These are phyloP conservation scores for Epichloe brachyelytri DNA, from an alignment of 2,329 filamentous ascomycete genomes.

Conservation along the genomic window DNA sequence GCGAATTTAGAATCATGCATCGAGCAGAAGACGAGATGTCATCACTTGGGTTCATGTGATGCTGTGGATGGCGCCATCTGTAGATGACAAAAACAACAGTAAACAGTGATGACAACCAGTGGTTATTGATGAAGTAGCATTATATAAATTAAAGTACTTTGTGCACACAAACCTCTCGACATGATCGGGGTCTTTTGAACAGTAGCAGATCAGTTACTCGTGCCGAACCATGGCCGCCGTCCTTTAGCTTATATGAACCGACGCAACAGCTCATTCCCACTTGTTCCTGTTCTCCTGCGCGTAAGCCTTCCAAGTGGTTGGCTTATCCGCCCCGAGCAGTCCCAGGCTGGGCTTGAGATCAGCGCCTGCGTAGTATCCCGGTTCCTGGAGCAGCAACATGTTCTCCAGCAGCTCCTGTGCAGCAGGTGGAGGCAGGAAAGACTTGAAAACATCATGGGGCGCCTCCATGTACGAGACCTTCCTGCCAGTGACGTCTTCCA, in stretches of 20 bases:
- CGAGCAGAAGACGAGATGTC: not conserved
- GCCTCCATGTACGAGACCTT: conserved; percentile 18
- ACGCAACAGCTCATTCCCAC: conserved; percentile 10
- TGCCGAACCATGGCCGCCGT: not conserved
- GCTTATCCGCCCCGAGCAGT: conserved; percentile 21
- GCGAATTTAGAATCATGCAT: not conserved
- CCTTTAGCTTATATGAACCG: not conserved
- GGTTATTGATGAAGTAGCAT: no score
- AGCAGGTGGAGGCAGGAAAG: conserved; percentile 16
- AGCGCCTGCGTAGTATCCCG: conserved; percentile 27
- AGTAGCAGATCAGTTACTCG: no score
- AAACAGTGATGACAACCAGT: no score
- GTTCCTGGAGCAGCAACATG: conserved; percentile 27
- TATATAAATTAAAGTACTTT: no score
- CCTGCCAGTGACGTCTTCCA: conserved; percentile 22
- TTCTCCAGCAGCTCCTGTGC: conserved; percentile 29
- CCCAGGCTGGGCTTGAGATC: conserved; percentile 18
- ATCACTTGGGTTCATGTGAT: no score
- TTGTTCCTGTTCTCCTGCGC: conserved; percentile 18
- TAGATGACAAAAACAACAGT: not conserved
- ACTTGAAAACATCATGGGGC: conserved; percentile 22
- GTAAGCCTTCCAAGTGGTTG: conserved; percentile 26
- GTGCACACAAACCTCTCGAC: no score
- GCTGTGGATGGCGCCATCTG: no score
- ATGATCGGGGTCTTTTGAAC: no score